Conservation (phyloP, 805 yeast genomes). For the Myxozyma neglecta region DNA sequence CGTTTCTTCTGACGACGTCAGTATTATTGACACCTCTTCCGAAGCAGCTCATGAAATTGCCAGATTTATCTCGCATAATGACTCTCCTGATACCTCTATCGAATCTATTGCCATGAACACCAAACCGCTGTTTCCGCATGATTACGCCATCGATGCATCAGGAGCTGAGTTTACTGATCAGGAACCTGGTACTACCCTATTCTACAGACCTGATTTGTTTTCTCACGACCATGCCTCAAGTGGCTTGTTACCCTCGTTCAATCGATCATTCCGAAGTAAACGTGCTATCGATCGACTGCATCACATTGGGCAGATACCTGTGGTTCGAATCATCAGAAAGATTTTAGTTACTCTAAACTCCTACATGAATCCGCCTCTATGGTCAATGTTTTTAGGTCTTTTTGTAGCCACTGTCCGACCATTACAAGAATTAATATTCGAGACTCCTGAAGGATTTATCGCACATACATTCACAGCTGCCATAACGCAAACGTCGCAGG, state of each 20-base stretch:
- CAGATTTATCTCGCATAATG: constrained; percentile 11
- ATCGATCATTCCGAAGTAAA: constrained; percentile 9
- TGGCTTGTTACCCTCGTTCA: constrained; percentile 11
- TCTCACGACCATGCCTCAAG: neutral
- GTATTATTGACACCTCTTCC: neutral
- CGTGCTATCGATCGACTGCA: neutral
- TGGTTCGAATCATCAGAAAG: neutral
- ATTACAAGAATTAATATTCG: constrained; percentile 49
- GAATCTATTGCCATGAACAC: constrained; percentile 23
- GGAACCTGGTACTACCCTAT: neutral
- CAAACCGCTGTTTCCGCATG: constrained; percentile 22
- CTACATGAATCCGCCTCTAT: constrained; percentile 67
- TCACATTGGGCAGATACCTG: neutral
- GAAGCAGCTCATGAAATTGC: constrained; percentile 9
- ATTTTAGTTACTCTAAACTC: constrained; percentile 32
- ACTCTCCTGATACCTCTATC: constrained; percentile 1
- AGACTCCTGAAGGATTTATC: constrained; percentile 46
- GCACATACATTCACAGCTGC: constrained; percentile 55
- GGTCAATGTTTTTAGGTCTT: constrained; percentile 61
- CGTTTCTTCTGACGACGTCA: neutral
- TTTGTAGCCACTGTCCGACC: constrained; percentile 58
- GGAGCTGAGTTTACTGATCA: neutral
- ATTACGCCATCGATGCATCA: constrained; percentile 2
- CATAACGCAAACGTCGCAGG: constrained; percentile 54
- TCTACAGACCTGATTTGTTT: neutral